Conservation (phyloP, 306 rosid species). For the Ormosia emarginata region DNA sequence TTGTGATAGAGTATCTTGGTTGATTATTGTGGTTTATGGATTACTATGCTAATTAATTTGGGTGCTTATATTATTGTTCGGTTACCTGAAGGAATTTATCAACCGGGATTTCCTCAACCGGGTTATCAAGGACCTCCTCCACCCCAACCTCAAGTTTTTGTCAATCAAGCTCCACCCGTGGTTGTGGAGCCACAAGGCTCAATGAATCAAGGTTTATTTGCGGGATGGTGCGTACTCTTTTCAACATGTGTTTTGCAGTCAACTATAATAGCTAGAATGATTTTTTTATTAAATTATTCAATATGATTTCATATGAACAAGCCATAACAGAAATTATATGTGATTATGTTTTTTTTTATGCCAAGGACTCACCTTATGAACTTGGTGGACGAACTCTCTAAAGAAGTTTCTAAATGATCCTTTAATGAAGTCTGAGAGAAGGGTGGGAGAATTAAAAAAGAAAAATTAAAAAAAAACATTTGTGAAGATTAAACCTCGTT, state of each 20-base stretch:
- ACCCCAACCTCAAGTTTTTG: slow-evolving; percentile 15
- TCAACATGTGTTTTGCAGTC: background rate
- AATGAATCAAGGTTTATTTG: background rate
- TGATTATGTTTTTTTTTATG: background rate
- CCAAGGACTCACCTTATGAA: no score
- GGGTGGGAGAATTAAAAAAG: no score
- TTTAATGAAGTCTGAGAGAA: no score
- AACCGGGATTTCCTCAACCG: slow-evolving; percentile 5
- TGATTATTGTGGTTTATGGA: background rate
- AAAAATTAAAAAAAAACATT: no score
- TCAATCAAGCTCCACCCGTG: background rate
- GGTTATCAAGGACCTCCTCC: slow-evolving; percentile 18
- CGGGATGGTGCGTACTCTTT: slow-evolving; percentile 21
- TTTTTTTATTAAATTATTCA: background rate
- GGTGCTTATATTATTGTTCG: background rate
- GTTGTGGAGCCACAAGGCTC: background rate
- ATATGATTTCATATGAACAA: background rate
- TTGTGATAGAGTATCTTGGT: background rate
- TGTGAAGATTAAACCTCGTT: no score
- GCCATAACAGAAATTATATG: background rate
- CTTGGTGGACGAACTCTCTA: no score
- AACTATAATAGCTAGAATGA: background rate
- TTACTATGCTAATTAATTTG: background rate
- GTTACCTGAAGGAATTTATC: background rate
- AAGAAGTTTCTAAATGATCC: no score